phyloP scores from a whole-genome alignment of 2,329 filamentous ascomycete species.

The Rhynchosporium secalis region DNA sequence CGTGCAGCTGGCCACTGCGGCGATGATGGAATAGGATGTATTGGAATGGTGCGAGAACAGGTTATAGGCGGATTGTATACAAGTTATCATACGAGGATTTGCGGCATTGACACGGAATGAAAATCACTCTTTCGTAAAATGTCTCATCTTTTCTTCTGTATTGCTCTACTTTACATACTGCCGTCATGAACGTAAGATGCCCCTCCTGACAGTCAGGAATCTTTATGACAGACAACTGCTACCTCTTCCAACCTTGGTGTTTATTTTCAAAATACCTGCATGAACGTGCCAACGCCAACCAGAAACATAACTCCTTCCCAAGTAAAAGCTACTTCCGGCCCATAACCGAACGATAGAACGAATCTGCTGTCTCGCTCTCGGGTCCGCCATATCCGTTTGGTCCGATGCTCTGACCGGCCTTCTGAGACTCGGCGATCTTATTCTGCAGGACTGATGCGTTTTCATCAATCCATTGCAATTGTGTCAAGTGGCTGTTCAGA shows the following conservation, averaged over 20 bases:
- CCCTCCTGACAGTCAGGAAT: slow-evolving; percentile 10
- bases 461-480: slow-evolving; percentile 90
- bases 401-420: slow-evolving; percentile 65
- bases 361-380: slow-evolving; percentile 75
- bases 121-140: background rate
- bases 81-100: slow-evolving; percentile 17
- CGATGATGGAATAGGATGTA: slow-evolving; percentile 10
- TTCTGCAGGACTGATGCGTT: slow-evolving; percentile 78
- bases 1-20: slow-evolving; percentile 19
- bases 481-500: slow-evolving; percentile 87
- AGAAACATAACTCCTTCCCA: slow-evolving; percentile 16
- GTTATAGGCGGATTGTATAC: slow-evolving; percentile 25
- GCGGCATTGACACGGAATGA: slow-evolving; percentile 13
- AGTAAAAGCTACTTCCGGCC: slow-evolving; percentile 58
- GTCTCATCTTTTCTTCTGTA: slow-evolving; percentile 15
- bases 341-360: slow-evolving; percentile 89
- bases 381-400: slow-evolving; percentile 54
- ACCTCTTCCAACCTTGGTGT: slow-evolving; percentile 23
- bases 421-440: slow-evolving; percentile 81
- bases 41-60: background rate
- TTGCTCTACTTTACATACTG: slow-evolving; percentile 25
- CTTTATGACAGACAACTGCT: slow-evolving; percentile 27
- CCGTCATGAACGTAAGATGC: slow-evolving; percentile 13
- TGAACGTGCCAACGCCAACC: slow-evolving; percentile 33
- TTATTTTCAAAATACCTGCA: slow-evolving; percentile 24